Percentiles rank a stretch among this genome's conserved stretches.
Conservation (phyloP, 2,329 filamentous ascomycete species). For the Phialocephala subalpina region DNA sequence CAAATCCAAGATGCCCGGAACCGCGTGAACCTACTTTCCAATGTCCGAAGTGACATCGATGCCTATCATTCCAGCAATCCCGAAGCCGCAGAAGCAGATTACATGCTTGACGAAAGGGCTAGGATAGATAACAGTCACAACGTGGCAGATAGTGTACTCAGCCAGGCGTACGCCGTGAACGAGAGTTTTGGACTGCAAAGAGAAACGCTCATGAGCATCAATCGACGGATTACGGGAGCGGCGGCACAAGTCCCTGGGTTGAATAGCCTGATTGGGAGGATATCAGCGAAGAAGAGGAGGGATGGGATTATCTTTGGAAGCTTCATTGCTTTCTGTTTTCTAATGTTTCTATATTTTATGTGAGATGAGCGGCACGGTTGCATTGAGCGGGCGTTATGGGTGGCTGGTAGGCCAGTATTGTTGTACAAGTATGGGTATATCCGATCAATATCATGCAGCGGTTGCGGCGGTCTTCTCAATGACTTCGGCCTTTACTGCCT, state of each 20-base stretch:
- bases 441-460: slow-evolving; percentile 34
- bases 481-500: slow-evolving; percentile 17
- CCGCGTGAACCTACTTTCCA: slow-evolving; percentile 87
- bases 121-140: slow-evolving; percentile 90
- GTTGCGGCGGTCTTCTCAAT: slow-evolving; percentile 22
- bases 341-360: slow-evolving; percentile 83
- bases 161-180: slow-evolving; percentile 95
- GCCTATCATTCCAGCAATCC: slow-evolving; percentile 86
- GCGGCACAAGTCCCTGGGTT: slow-evolving; percentile 93
- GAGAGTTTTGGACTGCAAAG: slow-evolving; percentile 89
- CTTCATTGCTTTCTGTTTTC: slow-evolving; percentile 92
- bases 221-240: slow-evolving; percentile 86
- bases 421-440: slow-evolving; percentile 45
- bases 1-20: slow-evolving; percentile 81
- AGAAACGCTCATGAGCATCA: slow-evolving; percentile 88
- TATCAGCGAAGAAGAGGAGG: slow-evolving; percentile 92
- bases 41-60: slow-evolving; percentile 91
- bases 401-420: slow-evolving; percentile 32
- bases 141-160: slow-evolving; percentile 88
- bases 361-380: slow-evolving; percentile 49
- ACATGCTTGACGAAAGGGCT: slow-evolving; percentile 91
- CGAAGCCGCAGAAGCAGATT: slow-evolving; percentile 86
- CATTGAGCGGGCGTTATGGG: slow-evolving; percentile 40
- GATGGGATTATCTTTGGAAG: slow-evolving; percentile 92
- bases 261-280: slow-evolving; percentile 89